Evolutionary conservation across 106 monocot genomes (phyloP), one percentile per base, ranked within the genome.

Genomic region (Dioscorea alata): DNA sequence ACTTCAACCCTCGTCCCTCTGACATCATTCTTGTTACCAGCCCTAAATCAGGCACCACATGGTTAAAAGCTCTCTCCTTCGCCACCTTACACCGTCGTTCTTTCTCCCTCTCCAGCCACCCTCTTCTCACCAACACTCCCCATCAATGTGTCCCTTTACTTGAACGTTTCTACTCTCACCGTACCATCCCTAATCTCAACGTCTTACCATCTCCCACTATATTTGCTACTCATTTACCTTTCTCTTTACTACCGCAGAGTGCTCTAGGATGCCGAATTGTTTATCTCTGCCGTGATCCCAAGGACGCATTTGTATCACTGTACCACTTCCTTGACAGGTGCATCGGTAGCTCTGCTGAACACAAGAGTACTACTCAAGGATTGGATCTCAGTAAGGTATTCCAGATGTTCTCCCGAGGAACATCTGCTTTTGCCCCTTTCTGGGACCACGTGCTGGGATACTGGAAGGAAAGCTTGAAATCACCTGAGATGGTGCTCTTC

Each of bases 41-140:
- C 4, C 67, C 70, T 2, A 78, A 78, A 60, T 57, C 64, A 9
- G 74, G 78, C 23, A 75, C 74, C 21, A 73, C 82, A 18, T 81
- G 81, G 81, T 61, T 81, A 6, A 81, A 75, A 50, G 71, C 81
- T 34, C 63, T 81, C 24, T n/a, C 64, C 62, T 83, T 71, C 67
- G 32, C 70, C 22, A 50, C 61, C 49, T 23, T 74, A n/a, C 59
- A 74, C 23, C 74, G 74, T 23, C 2, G 35, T 31, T 13, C 2
- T 18, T 28, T 53, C 54, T 20, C 73, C 42, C 0, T 23, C 18
- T 51, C 49, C 25, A 13, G 20, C n/a, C 74, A 69, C 65, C 74
- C 65, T 2, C 61, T 78, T 25, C 65, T 67, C 32, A 13, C 25
- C 66, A 19, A 18, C 22, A 69, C 53, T 65, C 66, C 74, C 15